Evolutionary conservation across 2,329 filamentous ascomycete genomes (phyloP).

Genomic region (Lachnellula subtilissima): DNA sequence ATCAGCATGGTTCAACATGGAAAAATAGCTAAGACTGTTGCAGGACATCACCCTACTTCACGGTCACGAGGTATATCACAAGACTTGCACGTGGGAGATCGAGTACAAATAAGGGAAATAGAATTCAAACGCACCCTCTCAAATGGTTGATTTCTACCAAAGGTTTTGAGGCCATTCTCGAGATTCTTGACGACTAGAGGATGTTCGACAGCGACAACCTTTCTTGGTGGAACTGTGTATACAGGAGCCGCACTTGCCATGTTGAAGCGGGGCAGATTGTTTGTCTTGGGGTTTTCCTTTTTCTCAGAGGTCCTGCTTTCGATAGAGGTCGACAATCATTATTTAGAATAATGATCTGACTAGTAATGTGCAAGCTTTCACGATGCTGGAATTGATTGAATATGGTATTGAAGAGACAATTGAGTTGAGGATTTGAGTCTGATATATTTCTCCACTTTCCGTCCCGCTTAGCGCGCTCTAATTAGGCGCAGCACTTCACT

Average conservation of each 20-base stretch:
- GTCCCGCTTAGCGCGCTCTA: neutral
- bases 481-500: neutral
- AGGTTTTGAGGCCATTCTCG: constrained; percentile 57
- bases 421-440: too few species aligned
- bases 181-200: constrained; percentile 61
- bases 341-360: too few species aligned
- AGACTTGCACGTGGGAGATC: constrained; percentile 10
- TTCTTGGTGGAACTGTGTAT: constrained; percentile 46
- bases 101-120: neutral
- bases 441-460: neutral
- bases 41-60: neutral
- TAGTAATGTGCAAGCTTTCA: too few species aligned
- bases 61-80: constrained; percentile 9
- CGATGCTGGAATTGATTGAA: too few species aligned
- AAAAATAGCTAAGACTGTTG: neutral
- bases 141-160: constrained; percentile 39
- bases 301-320: too few species aligned
- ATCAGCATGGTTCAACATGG: neutral
- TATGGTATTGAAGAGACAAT: too few species aligned
- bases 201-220: constrained; percentile 60
- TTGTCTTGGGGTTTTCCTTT: too few species aligned
- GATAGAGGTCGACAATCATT: too few species aligned
- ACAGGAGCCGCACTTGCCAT: constrained; percentile 33
- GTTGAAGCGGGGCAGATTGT: neutral
- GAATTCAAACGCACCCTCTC: constrained; percentile 24